Percentiles rank a stretch among this genome's conserved stretches.
These are phyloP conservation scores for Ceratobasidium sp. DNA, from an alignment of 1,284 basidiomycete genomes.

Conservation along the genomic window DNA sequence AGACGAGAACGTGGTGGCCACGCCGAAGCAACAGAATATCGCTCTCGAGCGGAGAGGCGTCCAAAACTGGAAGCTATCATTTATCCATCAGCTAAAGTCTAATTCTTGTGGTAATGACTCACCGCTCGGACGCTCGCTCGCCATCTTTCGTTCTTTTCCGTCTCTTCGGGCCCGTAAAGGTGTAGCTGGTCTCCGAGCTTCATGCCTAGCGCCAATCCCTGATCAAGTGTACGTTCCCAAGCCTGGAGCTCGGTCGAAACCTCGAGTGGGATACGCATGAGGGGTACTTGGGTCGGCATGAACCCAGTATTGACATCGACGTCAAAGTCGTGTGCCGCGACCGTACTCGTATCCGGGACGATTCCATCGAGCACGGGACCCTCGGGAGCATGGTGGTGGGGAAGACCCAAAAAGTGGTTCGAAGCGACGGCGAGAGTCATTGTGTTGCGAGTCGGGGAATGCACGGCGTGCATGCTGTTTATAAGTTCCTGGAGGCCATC, in stretches of 20 bases:
- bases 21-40: slow-evolving; percentile 81
- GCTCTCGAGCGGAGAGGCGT: slow-evolving; percentile 64
- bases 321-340: slow-evolving; percentile 95
- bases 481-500: slow-evolving; percentile 31
- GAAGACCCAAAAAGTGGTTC: slow-evolving; percentile 30
- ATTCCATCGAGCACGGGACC: slow-evolving; percentile 60
- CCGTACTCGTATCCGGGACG: slow-evolving; percentile 80
- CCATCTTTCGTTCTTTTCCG: slow-evolving; percentile 69
- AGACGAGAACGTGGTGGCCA: slow-evolving; percentile 66
- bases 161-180: slow-evolving; percentile 62
- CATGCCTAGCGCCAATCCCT: slow-evolving; percentile 61
- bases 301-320: slow-evolving; percentile 94
- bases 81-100: not conserved
- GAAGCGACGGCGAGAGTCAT: slow-evolving; percentile 16
- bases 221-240: slow-evolving; percentile 76
- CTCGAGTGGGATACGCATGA: slow-evolving; percentile 66
- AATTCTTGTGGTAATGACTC: slow-evolving; percentile 52
- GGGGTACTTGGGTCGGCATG: slow-evolving; percentile 85
- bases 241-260: slow-evolving; percentile 67
- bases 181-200: slow-evolving; percentile 68
- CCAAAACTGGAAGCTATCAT: slow-evolving; percentile 74
- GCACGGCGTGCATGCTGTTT: slow-evolving; percentile 31
- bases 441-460: not conserved
- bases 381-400: slow-evolving; percentile 24
- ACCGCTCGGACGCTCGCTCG: slow-evolving; percentile 71